A percentile compares a stretch with the other conserved stretches of the same genome.
These are phyloP conservation scores for Eremothecium gossypii DNA, from an alignment of 1,139 yeast genomes.

Conservation along the genomic window DNA sequence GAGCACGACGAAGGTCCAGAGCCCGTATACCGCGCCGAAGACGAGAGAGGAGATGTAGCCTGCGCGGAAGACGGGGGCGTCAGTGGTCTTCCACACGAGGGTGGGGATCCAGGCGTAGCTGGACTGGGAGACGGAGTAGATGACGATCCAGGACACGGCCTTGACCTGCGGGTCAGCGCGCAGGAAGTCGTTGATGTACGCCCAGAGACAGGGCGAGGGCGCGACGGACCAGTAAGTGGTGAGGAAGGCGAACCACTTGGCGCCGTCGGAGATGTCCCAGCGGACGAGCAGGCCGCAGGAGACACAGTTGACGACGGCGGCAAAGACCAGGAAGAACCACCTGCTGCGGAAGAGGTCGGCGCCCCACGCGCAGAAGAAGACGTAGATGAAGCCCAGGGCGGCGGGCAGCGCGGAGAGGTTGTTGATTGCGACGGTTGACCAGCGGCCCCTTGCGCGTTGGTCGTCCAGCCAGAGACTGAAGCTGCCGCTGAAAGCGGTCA, in stretches of 20 bases:
- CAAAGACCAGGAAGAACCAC: slow-evolving; percentile 37
- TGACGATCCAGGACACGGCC: slow-evolving; percentile 32
- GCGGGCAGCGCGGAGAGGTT: slow-evolving; percentile 31
- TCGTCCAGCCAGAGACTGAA: slow-evolving; percentile 32
- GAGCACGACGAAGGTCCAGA: slow-evolving; percentile 50
- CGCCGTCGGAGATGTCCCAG: slow-evolving; percentile 32
- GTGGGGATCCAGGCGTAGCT: slow-evolving; percentile 32
- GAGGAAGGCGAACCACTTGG: slow-evolving; percentile 33
- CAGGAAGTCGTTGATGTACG: slow-evolving; percentile 32
- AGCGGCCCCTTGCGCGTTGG: slow-evolving; percentile 17
- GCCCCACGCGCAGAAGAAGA: slow-evolving; percentile 29
- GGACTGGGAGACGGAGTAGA: slow-evolving; percentile 31
- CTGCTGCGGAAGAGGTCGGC: slow-evolving; percentile 30
- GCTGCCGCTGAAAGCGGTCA: slow-evolving; percentile 32
- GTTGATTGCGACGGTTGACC: slow-evolving; percentile 29
- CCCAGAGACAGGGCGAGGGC: slow-evolving; percentile 32
- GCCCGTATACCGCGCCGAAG: slow-evolving; percentile 41
- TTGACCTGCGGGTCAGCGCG: slow-evolving; percentile 33
- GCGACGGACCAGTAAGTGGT: slow-evolving; percentile 31
- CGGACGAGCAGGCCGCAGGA: slow-evolving; percentile 39
- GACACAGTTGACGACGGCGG: slow-evolving; percentile 40
- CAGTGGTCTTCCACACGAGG: slow-evolving; percentile 47
- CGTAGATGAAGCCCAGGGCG: slow-evolving; percentile 30
- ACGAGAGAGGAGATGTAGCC: slow-evolving; percentile 48
- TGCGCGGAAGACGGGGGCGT: slow-evolving; percentile 42